Conservation (phyloP, 2,329 filamentous ascomycete genomes). For the Neofusicoccum cordaticola region DNA sequence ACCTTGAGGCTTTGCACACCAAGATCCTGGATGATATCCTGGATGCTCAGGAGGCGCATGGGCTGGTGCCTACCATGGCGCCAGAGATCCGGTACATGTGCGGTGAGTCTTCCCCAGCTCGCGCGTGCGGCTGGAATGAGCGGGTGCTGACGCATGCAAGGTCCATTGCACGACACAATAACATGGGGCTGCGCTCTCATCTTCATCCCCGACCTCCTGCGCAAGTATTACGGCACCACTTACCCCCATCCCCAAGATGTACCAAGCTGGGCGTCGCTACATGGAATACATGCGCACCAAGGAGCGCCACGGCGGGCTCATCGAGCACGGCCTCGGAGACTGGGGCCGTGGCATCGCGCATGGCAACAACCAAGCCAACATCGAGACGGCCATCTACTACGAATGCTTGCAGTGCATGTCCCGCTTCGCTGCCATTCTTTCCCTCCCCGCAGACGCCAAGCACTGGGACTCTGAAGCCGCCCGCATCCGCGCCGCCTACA, state of each 20-base stretch:
- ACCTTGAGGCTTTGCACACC: slow-evolving; percentile 47
- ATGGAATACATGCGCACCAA: slow-evolving; percentile 44
- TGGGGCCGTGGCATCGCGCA: slow-evolving; percentile 46
- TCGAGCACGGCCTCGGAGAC: slow-evolving; percentile 45
- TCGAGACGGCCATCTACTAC: slow-evolving; percentile 46
- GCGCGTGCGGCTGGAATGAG: no score
- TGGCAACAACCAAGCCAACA: slow-evolving; percentile 46
- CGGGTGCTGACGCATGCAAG: not conserved
- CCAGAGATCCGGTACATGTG: slow-evolving; percentile 50
- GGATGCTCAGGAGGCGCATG: slow-evolving; percentile 45
- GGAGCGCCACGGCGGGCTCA: slow-evolving; percentile 41
- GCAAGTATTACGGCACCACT: slow-evolving; percentile 42
- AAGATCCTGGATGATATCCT: slow-evolving; percentile 50
- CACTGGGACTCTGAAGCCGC: not conserved
- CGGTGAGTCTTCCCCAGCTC: slow-evolving; percentile 24
- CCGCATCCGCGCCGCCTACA: not conserved
- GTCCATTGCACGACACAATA: slow-evolving; percentile 47
- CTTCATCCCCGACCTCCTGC: slow-evolving; percentile 33
- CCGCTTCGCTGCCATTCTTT: not conserved
- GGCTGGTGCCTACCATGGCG: slow-evolving; percentile 49
- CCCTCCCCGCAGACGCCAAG: not conserved
- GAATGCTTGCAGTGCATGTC: slow-evolving; percentile 42
- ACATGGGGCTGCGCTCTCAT: slow-evolving; percentile 42
- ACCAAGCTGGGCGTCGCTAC: slow-evolving; percentile 38
- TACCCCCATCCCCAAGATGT: slow-evolving; percentile 37